Conservation (phyloP, 768 basidiomycete genomes). For the Mycena chlorophos region DNA sequence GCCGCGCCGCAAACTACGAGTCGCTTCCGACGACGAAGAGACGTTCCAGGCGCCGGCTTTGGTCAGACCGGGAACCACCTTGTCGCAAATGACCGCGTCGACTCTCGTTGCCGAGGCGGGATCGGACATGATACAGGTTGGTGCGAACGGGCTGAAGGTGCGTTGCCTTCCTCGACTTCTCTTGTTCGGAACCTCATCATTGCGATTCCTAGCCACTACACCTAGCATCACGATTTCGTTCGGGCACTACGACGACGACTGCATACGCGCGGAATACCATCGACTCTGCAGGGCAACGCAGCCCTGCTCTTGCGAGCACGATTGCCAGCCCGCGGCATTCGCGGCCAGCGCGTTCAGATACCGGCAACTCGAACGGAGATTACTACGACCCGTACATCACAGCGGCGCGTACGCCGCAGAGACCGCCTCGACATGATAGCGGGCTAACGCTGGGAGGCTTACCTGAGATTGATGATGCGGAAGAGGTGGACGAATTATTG, state of each 20-base stretch:
- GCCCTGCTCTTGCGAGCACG: too few species aligned
- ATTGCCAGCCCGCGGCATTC: constrained; percentile 3
- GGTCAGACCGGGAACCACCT: constrained; percentile 15
- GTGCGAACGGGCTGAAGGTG: constrained; percentile 5
- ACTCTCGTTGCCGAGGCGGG: constrained; percentile 29
- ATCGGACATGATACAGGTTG: constrained; percentile 10
- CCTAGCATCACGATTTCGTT: constrained; percentile 11
- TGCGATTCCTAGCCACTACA: constrained; percentile 7
- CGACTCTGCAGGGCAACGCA: too few species aligned
- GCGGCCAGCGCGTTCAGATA: constrained; percentile 4
- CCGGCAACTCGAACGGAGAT: constrained; percentile 6
- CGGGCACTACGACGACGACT: not conserved
- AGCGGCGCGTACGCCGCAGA: too few species aligned
- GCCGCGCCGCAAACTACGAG: not conserved
- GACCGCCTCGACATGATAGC: too few species aligned
- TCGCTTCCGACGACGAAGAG: constrained; percentile 3
- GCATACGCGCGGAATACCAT: not conserved
- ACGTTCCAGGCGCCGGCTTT: constrained; percentile 12
- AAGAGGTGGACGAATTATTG: constrained; percentile 17
- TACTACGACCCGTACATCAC: constrained; percentile 16
- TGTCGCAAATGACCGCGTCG: constrained; percentile 22
- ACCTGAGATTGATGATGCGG: not conserved
- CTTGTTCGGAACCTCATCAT: not conserved
- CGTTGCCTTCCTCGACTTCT: not conserved
- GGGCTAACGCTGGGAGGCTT: too few species aligned